These are phyloP conservation scores for Tricharina praecox DNA, from an alignment of 495 filamentous ascomycete genomes.

Conservation along the genomic window DNA sequence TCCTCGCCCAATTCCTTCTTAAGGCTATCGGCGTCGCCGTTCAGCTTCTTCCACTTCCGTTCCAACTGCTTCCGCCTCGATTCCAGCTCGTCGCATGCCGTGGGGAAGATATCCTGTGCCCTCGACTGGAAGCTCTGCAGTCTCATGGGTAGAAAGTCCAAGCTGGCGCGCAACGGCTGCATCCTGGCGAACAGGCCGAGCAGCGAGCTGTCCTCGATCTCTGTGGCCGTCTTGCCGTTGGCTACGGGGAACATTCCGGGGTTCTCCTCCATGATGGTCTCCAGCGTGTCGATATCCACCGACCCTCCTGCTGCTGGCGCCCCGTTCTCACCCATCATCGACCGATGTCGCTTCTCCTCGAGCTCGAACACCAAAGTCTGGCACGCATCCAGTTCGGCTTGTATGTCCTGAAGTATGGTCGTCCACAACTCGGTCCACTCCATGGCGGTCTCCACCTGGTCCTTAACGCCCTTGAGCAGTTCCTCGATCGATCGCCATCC, in stretches of 20 bases:
- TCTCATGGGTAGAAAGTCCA: constrained; percentile 95
- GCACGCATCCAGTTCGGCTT: constrained; percentile 71
- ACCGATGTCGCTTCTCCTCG: constrained; percentile 78
- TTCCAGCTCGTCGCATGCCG: constrained; percentile 75
- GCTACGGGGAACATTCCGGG: constrained; percentile 37
- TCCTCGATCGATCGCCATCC: constrained; percentile 68
- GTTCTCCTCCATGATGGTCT: constrained; percentile 85
- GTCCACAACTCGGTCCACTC: constrained; percentile 98
- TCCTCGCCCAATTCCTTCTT: constrained; percentile 84
- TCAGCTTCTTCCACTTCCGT: constrained; percentile 60
- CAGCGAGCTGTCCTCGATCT: constrained; percentile 43
- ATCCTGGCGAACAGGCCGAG: constrained; percentile 82
- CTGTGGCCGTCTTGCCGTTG: constrained; percentile 30
- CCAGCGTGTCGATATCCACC: constrained; percentile 74
- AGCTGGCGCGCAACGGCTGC: constrained; percentile 78
- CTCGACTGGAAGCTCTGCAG: constrained; percentile 66
- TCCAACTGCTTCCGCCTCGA: constrained; percentile 53
- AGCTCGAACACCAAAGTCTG: constrained; percentile 79
- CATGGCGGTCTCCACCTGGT: constrained; percentile 88
- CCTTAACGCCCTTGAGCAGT: constrained; percentile 60
- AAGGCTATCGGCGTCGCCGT: constrained; percentile 71
- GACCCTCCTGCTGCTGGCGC: no score
- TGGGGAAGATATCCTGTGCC: constrained; percentile 62
- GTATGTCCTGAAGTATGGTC: constrained; percentile 81
- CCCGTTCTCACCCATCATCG: constrained; percentile 41